Conservation (phyloP, 2,329 filamentous ascomycete species). For the Claviceps monticola region DNA sequence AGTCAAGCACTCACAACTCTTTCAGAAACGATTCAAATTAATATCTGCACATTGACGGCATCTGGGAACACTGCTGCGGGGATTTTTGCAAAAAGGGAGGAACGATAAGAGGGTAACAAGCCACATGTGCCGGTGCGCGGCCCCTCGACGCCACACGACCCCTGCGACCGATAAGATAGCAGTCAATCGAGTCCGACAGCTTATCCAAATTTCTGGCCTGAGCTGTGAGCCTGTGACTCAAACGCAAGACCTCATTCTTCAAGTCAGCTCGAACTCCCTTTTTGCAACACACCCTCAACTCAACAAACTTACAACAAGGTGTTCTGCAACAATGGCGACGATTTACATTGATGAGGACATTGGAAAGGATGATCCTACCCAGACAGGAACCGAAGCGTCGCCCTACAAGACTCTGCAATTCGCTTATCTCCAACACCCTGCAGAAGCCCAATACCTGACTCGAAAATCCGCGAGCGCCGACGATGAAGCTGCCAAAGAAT, state of each 20-base stretch:
- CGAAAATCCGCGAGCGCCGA: slow-evolving; percentile 43
- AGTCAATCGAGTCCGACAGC: not conserved
- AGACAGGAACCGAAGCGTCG: slow-evolving; percentile 53
- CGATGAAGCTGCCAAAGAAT: slow-evolving; percentile 17
- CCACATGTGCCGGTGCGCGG: not conserved
- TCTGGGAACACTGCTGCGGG: too few relatives aligned
- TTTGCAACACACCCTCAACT: not conserved
- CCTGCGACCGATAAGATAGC: not conserved
- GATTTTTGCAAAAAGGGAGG: too few relatives aligned
- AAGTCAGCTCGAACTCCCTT: not conserved
- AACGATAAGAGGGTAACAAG: not conserved
- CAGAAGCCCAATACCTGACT: slow-evolving; percentile 16
- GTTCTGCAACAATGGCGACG: slow-evolving; percentile 16
- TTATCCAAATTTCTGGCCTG: not conserved
- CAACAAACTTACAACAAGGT: slow-evolving; percentile 3
- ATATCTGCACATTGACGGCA: too few relatives aligned
- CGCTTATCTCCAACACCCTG: slow-evolving; percentile 46
- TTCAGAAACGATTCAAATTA: too few relatives aligned
- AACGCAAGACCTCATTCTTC: not conserved
- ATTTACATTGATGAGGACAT: slow-evolving; percentile 55
- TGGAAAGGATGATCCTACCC: slow-evolving; percentile 56
- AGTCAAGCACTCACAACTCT: too few relatives aligned
- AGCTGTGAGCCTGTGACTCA: not conserved
- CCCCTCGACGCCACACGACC: not conserved
- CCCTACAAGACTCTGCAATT: slow-evolving; percentile 73